Base-by-base conservation (phyloP, 306 rosid genomes). In the Herpetospermum pedunculosum region DNA sequence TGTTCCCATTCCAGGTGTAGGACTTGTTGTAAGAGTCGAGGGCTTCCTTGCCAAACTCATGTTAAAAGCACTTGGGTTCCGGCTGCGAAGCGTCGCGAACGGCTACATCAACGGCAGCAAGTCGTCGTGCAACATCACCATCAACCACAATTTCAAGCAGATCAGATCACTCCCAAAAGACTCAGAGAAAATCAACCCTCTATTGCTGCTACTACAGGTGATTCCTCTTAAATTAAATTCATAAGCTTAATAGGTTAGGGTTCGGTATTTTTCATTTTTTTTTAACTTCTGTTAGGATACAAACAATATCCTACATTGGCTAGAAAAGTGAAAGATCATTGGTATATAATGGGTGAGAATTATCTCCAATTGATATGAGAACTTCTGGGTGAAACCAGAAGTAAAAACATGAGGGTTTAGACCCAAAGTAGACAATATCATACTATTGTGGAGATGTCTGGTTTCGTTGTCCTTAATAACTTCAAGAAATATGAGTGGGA, bases 31-130 rank as follows among this genome's bases (percentile, higher is more conserved):
- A 86, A 84, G 74, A 89, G 91, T 64, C 85, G 94, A 85, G 94
- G 94, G 86, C 77, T 89, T 85, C 91, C 81, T 26, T 89, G 94
- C 46, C 85, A 81, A 38, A 89, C 95, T 4, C 95, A 89, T 78
- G 87, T 89, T 10, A 89, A 82, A 75, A 89, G 95, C 78, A 89
- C 95, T 62, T 89, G 95, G 95, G 84, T 89, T 43, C 95, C 95
- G 0, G 95, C 89, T 0, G 81, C 95, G 4, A 89, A 81, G 57
- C 91, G 95, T 69, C 91, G 95, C 3, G 87, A 87, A 75, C 84
- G 91, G 35, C 43, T 77, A 19, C 81, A 80, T 59, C 87, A 81
- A 26, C 84, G 81, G 0, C 81, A 71, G 0, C 75, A 76, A 1
- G 75, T 38, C 6, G 3, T 48, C 35, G n/a, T 58, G 2, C 79